Evolutionary conservation across 805 yeast species (phyloP), one percentile per base, ranked within the genome.

Genomic region (Priceomyces melissophilus): DNA sequence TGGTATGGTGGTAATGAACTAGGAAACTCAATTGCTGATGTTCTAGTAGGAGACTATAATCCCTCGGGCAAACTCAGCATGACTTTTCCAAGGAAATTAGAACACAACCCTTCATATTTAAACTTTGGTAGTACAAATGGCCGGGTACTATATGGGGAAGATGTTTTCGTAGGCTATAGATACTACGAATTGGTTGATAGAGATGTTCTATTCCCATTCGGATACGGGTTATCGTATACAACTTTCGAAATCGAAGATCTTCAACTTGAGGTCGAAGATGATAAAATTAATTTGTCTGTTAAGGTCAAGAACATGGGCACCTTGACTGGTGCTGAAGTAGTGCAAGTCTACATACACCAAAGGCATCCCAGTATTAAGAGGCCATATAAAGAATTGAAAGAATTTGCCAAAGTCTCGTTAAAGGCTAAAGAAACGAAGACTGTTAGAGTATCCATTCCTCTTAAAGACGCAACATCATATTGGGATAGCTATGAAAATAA

Each of bases 1-100:
- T 61, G 67, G 67, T 61, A 52, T 41, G 65, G 65, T n/a, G 67
- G 67, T 26, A 60, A 57, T 42, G 67, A 61, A 47, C 45, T 50
- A 33, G 66, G 66, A 20, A 54, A 57, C 42, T 63, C 55, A 26
- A 57, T 61, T 38, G 65, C 65, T 10, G 65, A 61, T 42, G 60
- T 61, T 3, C 47, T 61, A 37, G 60, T 59, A 34, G 67, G 67
- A 13, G 65, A 58, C 35, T 48, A 49, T 23, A 61, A 59, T 43
- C 67, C 67, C 13, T 50, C 58, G 38, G 67, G 65, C 28, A 60
- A 56, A 46, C 45, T 57, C 32, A 45, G 60, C 2, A 32, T 57
- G 43, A 40, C 61, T 2, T 57, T 53, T 46, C 67, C 66, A 14
- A 30, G 39, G 27, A 48, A 46, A 29, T 33, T 51, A 23, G 44